phyloP scores from a whole-genome alignment of 1,284 basidiomycete genomes.

The Volvariella volvacea region DNA sequence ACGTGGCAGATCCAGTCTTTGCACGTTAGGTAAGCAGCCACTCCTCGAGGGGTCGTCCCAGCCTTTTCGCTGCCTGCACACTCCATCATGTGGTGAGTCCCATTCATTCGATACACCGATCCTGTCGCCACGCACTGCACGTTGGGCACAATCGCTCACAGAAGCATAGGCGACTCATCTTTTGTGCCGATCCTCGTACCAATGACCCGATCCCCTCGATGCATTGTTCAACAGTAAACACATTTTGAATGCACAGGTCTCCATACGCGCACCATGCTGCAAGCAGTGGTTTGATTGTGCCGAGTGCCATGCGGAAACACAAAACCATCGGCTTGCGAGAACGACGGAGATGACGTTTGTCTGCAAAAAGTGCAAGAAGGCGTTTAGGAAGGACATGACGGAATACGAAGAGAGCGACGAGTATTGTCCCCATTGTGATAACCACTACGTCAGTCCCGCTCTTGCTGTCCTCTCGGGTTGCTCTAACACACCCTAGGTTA shows the following conservation, averaged over 20 bases:
- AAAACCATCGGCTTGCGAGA: slow-evolving; percentile 70
- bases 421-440: slow-evolving; percentile 97
- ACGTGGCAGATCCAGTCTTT: too few relatives aligned
- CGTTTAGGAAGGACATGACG: slow-evolving; percentile 92
- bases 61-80: too few relatives aligned
- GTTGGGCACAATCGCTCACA: too few relatives aligned
- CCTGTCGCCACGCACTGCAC: too few relatives aligned
- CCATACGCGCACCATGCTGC: slow-evolving; percentile 92
- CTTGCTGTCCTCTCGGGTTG: not conserved
- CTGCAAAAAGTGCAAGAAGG: slow-evolving; percentile 98
- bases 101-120: too few relatives aligned
- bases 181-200: slow-evolving; percentile 1
- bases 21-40: too few relatives aligned
- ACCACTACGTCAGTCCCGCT: slow-evolving; percentile 76
- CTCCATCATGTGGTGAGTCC: too few relatives aligned
- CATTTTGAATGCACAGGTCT: slow-evolving; percentile 87
- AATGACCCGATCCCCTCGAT: slow-evolving; percentile 1
- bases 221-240: slow-evolving; percentile 63
- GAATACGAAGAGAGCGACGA: slow-evolving; percentile 94
- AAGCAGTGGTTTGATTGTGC: slow-evolving; percentile 95
- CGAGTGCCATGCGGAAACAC: slow-evolving; percentile 85
- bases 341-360: slow-evolving; percentile 90
- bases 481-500: slow-evolving; percentile 48
- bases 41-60: too few relatives aligned
- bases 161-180: not conserved